Evolutionary conservation across 2,329 filamentous ascomycete genomes (phyloP), one percentile per base, ranked within the genome.

Genomic region (Fusarium nygamai): DNA sequence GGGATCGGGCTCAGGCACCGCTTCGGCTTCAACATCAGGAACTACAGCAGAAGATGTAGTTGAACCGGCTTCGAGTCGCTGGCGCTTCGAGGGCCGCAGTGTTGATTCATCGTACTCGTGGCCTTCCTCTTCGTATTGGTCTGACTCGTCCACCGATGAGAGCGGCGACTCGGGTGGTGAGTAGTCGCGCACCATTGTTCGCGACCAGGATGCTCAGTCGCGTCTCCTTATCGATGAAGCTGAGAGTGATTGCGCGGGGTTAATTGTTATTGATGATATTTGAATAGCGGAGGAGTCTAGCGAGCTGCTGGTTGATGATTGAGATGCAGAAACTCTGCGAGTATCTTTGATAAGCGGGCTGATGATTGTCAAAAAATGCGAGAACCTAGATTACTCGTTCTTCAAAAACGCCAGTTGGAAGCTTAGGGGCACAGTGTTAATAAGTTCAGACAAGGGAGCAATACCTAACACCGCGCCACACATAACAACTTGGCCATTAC

Each of bases 1-100:
- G 76, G 88, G 82, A 82, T 91, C 83, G 68, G 88, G 82, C 59
- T 87, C 84, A 19, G 84, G 84, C 7, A 85, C 85, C 14, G 84
- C 80, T 50, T 88, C 87, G 56, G 82, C 82, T 62, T 87, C 85
- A 33, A 80, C 82, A 29, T 84, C 83, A 36, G 80, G 82, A 54
- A 85, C 80, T 17, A 84, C 80, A 22, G 85, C 84, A 1, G 86
- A 85, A 17, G 86, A 86, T 16, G 85, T 83, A 31, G 83, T 85
- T 31, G 86, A 87, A 33, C 83, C 83, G 63, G 81, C 83, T 56
- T 84, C 84, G 24, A 85, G 73, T 76, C 86, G 86, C 67, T 86
- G 82, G 46, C 87, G 85, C 81, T 89, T 86, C 20, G 85, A 80
- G 14, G 86, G 85, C 34, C 84, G 84, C 24, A 82, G 74, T 27